Percentiles rank a stretch among this genome's conserved stretches.
Evolutionary conservation across 116 monocot genomes (phyloP).

Genomic region (Zostera marina): DNA sequence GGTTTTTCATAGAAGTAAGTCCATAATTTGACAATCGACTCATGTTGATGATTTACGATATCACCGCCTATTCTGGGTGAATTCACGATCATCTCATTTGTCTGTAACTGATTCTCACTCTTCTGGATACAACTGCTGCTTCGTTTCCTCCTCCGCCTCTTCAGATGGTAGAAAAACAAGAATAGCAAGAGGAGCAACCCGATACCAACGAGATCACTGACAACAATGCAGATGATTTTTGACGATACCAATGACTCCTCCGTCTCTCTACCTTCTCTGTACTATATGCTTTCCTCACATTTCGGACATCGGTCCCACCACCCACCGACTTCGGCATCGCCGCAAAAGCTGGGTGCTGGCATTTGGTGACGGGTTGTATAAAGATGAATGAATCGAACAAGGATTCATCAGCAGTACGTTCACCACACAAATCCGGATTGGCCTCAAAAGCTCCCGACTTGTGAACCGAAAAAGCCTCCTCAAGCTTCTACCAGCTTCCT

Average conservation of each 20-base stretch:
- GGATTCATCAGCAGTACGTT: conserved; percentile 7
- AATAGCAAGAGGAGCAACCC: conserved; percentile 30
- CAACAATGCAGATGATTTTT: conserved; percentile 46
- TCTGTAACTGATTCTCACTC: conserved; percentile 5
- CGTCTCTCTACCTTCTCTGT: background rate
- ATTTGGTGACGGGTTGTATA: conserved; percentile 19
- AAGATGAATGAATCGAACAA: conserved; percentile 8
- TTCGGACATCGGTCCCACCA: conserved; percentile 1
- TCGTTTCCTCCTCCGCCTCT: conserved; percentile 29
- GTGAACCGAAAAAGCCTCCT: background rate
- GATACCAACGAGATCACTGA: conserved; percentile 62
- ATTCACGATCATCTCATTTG: background rate
- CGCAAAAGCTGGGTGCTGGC: conserved; percentile 55
- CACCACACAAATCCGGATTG: conserved; percentile 13
- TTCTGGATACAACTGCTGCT: conserved; percentile 2
- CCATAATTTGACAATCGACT: background rate
- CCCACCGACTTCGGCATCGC: conserved; percentile 50
- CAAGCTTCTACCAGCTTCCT: too few relatives aligned
- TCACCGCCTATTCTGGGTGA: background rate
- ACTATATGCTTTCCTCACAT: background rate
- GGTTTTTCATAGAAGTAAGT: conserved; percentile 37
- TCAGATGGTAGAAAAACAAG: conserved; percentile 38
- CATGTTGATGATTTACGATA: background rate
- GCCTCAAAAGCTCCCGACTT: conserved; percentile 4
- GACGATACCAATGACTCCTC: conserved; percentile 25